Base-by-base conservation (phyloP, 2,329 filamentous ascomycete genomes). In the Didymella sp. region DNA sequence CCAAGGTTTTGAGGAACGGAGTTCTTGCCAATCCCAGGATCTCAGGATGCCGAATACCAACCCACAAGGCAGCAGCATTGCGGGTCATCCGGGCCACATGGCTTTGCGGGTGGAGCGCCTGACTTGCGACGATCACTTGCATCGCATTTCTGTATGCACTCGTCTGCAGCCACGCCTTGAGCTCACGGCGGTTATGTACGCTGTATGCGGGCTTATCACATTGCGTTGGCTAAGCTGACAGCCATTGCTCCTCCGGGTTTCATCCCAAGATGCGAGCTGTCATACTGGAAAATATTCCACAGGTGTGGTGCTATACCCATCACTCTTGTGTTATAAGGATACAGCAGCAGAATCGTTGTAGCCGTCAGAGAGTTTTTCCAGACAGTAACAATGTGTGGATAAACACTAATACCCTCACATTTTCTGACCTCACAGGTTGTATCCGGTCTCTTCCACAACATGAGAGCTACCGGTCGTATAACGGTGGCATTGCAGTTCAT, bases 161-260 rank as follows among this genome's bases (percentile, higher is more conserved):
- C 19, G 35, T 45, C 58, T 67, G 66, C 66, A 68, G 60, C 60
- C 53, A 48, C 47, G 54, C 41, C 33, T 58, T 41, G 38, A 56
- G 41, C 43, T 58, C 52, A 56, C 59, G 48, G 67, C 67, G 67
- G 63, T 56, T 69, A 68, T 57, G 61, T 66, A 67, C 57, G 66
- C 60, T 55, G 28, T 30, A 64, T 67, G 65, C 65, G 60, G 55
- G 50, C 25, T 53, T 24, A 53, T 69, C 67, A 69, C 67, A 68
- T 60, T 66, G 64, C 53, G 62, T 49, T 63, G 61, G 58, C 60
- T 42, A 43, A 54, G 47, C 46, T 59, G 59, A 57, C 48, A 50
- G 50, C 27, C 13, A 37, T 28, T 41, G 11, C 38, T 33, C 30
- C 37, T n/a, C n/a, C n/a, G n/a, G 25, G 30, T 38, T 30, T 22